Percentiles rank a stretch among this genome's conserved stretches.
phyloP scores from a whole-genome alignment of 192 early-diverging fungal genomes.

The Oehlia diaphana region DNA sequence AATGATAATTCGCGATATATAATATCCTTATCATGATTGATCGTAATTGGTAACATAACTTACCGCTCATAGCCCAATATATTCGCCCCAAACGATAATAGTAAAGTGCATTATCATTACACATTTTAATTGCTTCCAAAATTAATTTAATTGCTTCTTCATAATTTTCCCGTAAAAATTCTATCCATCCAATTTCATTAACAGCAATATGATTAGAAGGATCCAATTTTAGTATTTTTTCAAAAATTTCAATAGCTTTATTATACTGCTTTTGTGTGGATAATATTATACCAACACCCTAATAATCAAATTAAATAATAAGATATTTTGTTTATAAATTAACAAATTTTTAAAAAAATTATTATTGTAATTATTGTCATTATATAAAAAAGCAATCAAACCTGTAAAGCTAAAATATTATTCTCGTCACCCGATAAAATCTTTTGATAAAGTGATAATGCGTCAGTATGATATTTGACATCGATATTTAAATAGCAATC shows the following conservation, averaged over 20 bases:
- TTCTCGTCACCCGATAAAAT: constrained; percentile 47
- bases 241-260: constrained; percentile 60
- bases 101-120: constrained; percentile 50
- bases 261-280: constrained; percentile 50
- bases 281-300: constrained; percentile 61
- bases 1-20: background rate
- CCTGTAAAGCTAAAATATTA: constrained; percentile 48
- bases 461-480: constrained; percentile 52
- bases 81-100: constrained; percentile 68
- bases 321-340: too few relatives aligned
- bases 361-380: background rate
- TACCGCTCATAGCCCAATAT: constrained; percentile 79
- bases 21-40: background rate
- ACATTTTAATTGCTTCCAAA: constrained; percentile 51
- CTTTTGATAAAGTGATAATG: constrained; percentile 54
- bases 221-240: constrained; percentile 50
- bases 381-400: constrained; percentile 16
- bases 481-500: constrained; percentile 61
- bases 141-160: constrained; percentile 56
- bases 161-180: constrained; percentile 51
- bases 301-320: background rate
- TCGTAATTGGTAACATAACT: background rate
- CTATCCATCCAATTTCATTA: constrained; percentile 71
- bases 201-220: constrained; percentile 49
- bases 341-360: too few relatives aligned